phyloP scores from a whole-genome alignment of 1,284 basidiomycete genomes.

The Rhodotorula sp. region DNA sequence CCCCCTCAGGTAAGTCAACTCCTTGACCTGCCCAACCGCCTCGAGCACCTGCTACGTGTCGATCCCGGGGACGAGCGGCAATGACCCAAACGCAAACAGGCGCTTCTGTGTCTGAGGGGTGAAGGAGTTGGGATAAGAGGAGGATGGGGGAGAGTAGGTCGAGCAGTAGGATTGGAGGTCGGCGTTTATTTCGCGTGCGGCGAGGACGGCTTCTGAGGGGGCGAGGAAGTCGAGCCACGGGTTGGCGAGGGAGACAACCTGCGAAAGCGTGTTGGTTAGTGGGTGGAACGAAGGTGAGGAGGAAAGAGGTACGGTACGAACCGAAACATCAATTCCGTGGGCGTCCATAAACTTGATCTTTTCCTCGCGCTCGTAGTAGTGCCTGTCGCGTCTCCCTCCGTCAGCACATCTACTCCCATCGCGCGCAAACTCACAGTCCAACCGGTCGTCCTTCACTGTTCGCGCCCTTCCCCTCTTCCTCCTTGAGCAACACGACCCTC shows the following conservation, averaged over 20 bases:
- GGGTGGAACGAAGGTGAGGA: constrained; percentile 40
- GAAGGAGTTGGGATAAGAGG: constrained; percentile 41
- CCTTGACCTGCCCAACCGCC: constrained; percentile 64
- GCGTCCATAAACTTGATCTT: constrained; percentile 74
- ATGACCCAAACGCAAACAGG: constrained; percentile 76
- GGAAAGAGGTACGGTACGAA: not conserved
- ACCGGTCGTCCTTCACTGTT: constrained; percentile 59
- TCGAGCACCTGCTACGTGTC: constrained; percentile 60
- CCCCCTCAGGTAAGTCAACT: constrained; percentile 64
- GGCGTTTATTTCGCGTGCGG: constrained; percentile 67
- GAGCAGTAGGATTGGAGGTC: constrained; percentile 76
- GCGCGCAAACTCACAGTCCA: constrained; percentile 54
- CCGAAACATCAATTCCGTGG: constrained; percentile 62
- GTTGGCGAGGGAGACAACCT: constrained; percentile 62
- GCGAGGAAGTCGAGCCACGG: constrained; percentile 83
- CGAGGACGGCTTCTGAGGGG: constrained; percentile 62
- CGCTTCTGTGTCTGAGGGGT: constrained; percentile 55
- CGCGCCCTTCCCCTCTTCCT: constrained; percentile 59
- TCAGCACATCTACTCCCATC: constrained; percentile 8
- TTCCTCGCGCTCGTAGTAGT: constrained; percentile 77
- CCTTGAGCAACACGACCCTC: constrained; percentile 67
- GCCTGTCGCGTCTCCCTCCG: constrained; percentile 21
- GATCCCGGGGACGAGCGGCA: constrained; percentile 71
- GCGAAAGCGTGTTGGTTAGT: not conserved
- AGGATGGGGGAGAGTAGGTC: constrained; percentile 54